A percentile compares a stretch with the other conserved stretches of the same genome.
Conservation (phyloP, 1,139 yeast species). For the Yamadazyma pseudoaaseri region DNA sequence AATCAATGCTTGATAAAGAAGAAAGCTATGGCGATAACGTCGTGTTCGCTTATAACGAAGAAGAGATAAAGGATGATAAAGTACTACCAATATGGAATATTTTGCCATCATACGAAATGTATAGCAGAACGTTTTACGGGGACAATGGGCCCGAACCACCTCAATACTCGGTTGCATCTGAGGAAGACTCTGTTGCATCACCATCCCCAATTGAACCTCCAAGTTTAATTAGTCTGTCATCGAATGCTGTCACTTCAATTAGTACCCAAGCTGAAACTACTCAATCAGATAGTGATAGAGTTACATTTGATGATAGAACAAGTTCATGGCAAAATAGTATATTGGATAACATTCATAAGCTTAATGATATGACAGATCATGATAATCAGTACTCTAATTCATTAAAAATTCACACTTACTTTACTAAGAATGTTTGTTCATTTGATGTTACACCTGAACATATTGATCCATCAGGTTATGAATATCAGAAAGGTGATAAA, state of each 20-base stretch:
- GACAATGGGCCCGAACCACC: slow-evolving; percentile 15
- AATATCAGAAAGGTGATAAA: slow-evolving; percentile 42
- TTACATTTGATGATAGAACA: slow-evolving; percentile 29
- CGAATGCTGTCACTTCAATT: not conserved
- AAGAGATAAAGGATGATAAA: slow-evolving; percentile 7
- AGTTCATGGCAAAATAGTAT: slow-evolving; percentile 37
- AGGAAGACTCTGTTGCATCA: not conserved
- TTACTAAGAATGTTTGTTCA: slow-evolving; percentile 38
- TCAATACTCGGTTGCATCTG: slow-evolving; percentile 10
- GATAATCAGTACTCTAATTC: slow-evolving; percentile 26
- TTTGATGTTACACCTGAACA: slow-evolving; percentile 25
- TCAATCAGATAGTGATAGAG: slow-evolving; percentile 1
- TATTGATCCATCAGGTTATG: slow-evolving; percentile 34
- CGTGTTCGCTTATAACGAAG: slow-evolving; percentile 7
- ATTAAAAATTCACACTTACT: slow-evolving; percentile 28
- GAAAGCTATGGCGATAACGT: slow-evolving; percentile 8
- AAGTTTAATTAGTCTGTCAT: not conserved
- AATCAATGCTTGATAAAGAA: slow-evolving; percentile 3
- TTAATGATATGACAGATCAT: slow-evolving; percentile 30
- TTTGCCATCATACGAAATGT: slow-evolving; percentile 29
- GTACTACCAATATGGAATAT: slow-evolving; percentile 27
- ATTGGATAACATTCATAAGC: slow-evolving; percentile 35
- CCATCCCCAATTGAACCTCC: not conserved
- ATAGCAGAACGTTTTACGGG: slow-evolving; percentile 9
- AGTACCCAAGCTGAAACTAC: not conserved